A percentile compares a stretch with the other conserved stretches of the same genome.
phyloP scores from a whole-genome alignment of 768 basidiomycete genomes.

The Tricholoma bakamatsutake region DNA sequence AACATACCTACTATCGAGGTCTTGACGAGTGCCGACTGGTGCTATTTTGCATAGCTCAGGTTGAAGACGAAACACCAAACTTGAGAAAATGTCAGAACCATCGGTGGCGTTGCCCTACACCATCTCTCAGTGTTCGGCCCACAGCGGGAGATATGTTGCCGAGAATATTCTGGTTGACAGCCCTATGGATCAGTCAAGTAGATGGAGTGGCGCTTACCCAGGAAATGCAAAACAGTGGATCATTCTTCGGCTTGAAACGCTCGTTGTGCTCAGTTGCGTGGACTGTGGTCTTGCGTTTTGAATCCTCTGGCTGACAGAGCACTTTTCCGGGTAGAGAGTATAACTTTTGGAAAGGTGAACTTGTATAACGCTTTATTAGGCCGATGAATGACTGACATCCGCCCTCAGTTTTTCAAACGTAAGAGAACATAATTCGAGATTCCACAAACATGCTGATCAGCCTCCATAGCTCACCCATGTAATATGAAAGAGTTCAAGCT shows the following conservation, averaged over 20 bases:
- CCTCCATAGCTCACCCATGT: conserved; percentile 65
- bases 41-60: neutral
- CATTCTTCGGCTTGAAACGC: conserved; percentile 52
- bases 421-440: conserved; percentile 9
- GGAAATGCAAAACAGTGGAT: conserved; percentile 65
- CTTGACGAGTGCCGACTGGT: neutral
- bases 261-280: conserved; percentile 62
- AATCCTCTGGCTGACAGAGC: conserved; percentile 3
- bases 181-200: conserved; percentile 57
- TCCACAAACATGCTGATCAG: conserved; percentile 6
- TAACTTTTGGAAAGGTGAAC: conserved; percentile 78
- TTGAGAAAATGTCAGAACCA: conserved; percentile 10
- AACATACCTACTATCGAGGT: neutral
- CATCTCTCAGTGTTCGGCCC: conserved; percentile 59
- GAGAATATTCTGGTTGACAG: conserved; percentile 65
- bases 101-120: conserved; percentile 37
- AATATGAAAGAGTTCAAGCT: conserved; percentile 83
- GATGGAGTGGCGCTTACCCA: conserved; percentile 72
- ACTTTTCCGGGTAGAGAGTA: conserved; percentile 39
- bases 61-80: neutral
- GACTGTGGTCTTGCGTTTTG: neutral
- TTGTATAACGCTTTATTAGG: neutral
- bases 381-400: neutral
- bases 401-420: conserved; percentile 38
- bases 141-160: conserved; percentile 63